Evolutionary conservation across 164 flowering plant species (phyloP).

Genomic region (Akebia trifoliata): DNA sequence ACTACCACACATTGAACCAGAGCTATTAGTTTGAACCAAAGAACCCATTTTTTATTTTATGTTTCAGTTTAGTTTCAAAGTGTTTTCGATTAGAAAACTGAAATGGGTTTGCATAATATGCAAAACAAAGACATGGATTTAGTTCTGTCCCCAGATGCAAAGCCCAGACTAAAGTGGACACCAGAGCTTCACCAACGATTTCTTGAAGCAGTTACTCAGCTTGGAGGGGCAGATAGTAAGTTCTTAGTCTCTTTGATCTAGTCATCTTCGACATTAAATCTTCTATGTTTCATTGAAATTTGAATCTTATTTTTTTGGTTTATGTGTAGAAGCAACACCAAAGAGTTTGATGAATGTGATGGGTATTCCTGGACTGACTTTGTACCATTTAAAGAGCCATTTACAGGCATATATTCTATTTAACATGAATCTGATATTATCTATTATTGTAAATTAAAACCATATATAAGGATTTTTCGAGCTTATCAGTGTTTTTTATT

Average conservation of each 20-base stretch:
- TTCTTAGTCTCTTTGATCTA: slow-evolving; percentile 7
- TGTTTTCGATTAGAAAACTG: too few species aligned
- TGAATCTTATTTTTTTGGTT: too few species aligned
- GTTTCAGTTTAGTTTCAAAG: too few species aligned
- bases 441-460: background rate
- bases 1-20: slow-evolving; percentile 25
- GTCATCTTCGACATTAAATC: too few species aligned
- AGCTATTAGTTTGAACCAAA: too few species aligned
- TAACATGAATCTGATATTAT: too few species aligned
- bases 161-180: slow-evolving; percentile 89
- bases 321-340: slow-evolving; percentile 82
- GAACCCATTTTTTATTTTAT: too few species aligned
- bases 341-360: slow-evolving; percentile 82
- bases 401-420: slow-evolving; percentile 86
- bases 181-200: slow-evolving; percentile 74
- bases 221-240: slow-evolving; percentile 74
- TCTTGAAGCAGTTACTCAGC: slow-evolving; percentile 53
- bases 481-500: slow-evolving; percentile 15
- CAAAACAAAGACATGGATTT: too few species aligned
- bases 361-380: slow-evolving; percentile 79
- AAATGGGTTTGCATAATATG: too few species aligned
- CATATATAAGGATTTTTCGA: too few species aligned
- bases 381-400: slow-evolving; percentile 92
- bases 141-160: slow-evolving; percentile 75
- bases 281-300: too few species aligned